Base-by-base conservation (phyloP, 1,284 basidiomycete genomes). In the Pyrrhoderma lamaoense region DNA sequence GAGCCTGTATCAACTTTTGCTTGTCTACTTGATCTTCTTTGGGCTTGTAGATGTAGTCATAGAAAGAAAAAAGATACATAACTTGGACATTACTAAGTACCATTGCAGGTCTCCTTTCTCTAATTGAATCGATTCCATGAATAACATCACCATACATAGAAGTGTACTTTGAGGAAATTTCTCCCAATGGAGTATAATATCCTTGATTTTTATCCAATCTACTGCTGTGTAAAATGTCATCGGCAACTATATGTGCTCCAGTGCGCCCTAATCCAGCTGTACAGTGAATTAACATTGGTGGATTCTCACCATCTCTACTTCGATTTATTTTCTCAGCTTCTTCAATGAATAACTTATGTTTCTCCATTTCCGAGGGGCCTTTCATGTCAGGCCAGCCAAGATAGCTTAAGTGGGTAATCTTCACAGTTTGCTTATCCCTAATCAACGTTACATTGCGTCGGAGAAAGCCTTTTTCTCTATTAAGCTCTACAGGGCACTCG, bases 241-340 rank as follows among this genome's bases (percentile, higher is more conserved):
- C 80, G 18, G 90, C 65, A 0, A 87, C 83, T 60, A 89, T 83
- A 68, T 92, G 95, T 27, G 88, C 81, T 13, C 93, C 93, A 0
- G 93, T 95, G 19, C 93, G 79, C 0, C 93, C 93, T 36, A 95
- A 78, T 2, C 93, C 93, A 0, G 93, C 93, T 19, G 84, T 87
- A 60, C 92, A 95, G 58, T 89, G 82, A 22, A 90, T 78, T 62
- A 93, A 79, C 50, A 89, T 77, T 0, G 91, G 90, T 13, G 85
- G 81, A 52, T 82, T 80, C 8, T 75, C 68, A 58, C 73, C 66
- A 47, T 61, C 61, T 19, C 72, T 67, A 23, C 66, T 56, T 56
- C 74, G 71, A 64, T 89, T 89, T 35, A 70, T 66, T 8, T 60
- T 60, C 57, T 87, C 81, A 25, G 82, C 83, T 18, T 85, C 72